phyloP scores from a whole-genome alignment of 441 rosid genomes.

The Corymbia calophylla region DNA sequence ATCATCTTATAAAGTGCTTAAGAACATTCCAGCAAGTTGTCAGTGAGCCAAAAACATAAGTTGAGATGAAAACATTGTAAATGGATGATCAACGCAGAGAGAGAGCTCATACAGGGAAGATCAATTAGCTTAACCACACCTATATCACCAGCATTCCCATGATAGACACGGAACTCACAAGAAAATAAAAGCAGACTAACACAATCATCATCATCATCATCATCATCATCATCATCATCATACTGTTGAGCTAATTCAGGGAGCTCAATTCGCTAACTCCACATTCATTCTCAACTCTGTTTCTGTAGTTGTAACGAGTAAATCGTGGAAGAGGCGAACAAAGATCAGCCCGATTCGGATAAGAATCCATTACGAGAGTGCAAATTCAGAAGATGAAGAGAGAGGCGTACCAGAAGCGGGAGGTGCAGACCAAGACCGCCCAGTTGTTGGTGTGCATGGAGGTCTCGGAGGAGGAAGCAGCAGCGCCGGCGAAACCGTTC shows the following conservation, averaged over 20 bases:
- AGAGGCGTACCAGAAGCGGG: conserved; percentile 80
- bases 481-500: background rate
- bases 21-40: background rate
- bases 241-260: background rate
- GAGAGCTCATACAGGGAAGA: background rate
- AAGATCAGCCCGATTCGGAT: background rate
- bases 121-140: background rate
- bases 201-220: background rate
- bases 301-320: background rate
- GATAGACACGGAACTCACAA: background rate
- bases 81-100: background rate
- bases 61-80: background rate
- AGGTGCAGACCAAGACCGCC: conserved; percentile 98
- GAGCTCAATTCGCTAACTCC: background rate
- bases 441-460: conserved; percentile 89
- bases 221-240: background rate
- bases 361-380: background rate
- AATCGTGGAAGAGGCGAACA: background rate
- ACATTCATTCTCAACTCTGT: background rate
- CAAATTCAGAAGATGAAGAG: background rate
- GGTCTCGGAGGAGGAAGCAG: conserved; percentile 39
- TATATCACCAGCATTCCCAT: background rate
- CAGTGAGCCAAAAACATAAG: background rate
- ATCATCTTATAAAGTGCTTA: background rate
- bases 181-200: background rate